A percentile compares a stretch with the other conserved stretches of the same genome.
Conservation (phyloP, 2,329 filamentous ascomycete genomes). For the Exophiala oligosperma region DNA sequence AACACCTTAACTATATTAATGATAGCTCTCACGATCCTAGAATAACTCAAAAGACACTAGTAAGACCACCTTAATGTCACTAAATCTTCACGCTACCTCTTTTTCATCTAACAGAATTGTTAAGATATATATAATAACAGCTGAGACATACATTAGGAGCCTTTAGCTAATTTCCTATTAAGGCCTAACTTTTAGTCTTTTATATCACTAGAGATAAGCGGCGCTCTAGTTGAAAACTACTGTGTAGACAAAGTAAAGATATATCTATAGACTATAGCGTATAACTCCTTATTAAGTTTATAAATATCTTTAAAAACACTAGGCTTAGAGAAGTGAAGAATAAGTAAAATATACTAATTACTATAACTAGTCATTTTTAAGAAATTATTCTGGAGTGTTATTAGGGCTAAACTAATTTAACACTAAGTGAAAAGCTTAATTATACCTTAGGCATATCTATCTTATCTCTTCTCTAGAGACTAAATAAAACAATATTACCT, state of each 20-base stretch:
- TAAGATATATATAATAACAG: not conserved
- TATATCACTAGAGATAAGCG: not conserved
- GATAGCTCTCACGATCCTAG: not conserved
- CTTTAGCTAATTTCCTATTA: not conserved
- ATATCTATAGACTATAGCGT: not conserved
- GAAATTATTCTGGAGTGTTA: not conserved
- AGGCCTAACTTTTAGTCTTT: not conserved
- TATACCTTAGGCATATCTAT: not conserved
- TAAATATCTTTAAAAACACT: not conserved
- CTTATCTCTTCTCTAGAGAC: too few relatives aligned
- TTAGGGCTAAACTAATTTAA: not conserved
- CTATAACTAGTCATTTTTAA: not conserved
- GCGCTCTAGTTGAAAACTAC: not conserved
- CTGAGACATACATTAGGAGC: not conserved
- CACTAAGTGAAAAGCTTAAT: not conserved
- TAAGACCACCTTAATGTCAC: not conserved
- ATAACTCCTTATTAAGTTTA: not conserved
- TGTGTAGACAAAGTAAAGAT: not conserved
- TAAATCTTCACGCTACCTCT: not conserved
- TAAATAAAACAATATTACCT: not conserved
- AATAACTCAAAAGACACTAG: not conserved
- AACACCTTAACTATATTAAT: not conserved
- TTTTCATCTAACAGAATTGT: not conserved
- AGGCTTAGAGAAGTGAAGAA: not conserved
- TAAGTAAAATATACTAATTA: not conserved